A percentile compares a stretch with the other conserved stretches of the same genome.
Evolutionary conservation across 1,284 basidiomycete species (phyloP).

Genomic region (Meira miltonrushii): DNA sequence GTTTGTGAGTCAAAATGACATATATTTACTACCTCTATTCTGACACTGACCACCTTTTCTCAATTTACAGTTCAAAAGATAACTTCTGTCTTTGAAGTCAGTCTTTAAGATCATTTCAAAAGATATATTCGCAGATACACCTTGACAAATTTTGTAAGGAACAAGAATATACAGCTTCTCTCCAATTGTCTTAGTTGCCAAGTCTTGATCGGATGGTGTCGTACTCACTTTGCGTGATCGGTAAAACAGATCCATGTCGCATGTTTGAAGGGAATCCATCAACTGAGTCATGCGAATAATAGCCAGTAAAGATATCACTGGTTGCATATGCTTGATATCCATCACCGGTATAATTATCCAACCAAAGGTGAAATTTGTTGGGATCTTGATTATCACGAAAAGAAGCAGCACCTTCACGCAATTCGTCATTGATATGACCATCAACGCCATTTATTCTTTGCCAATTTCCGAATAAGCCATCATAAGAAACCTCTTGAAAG

Average conservation of each 20-base stretch:
- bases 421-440: constrained; percentile 7
- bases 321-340: constrained; percentile 14
- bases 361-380: constrained; percentile 11
- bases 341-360: constrained; percentile 15
- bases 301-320: constrained; percentile 4
- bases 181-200: too few relatives aligned
- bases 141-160: too few relatives aligned
- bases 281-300: background rate
- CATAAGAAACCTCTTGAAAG: constrained; percentile 9
- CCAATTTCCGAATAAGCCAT: constrained; percentile 12
- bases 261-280: constrained; percentile 18
- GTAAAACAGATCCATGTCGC: constrained; percentile 23
- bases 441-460: background rate
- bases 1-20: too few relatives aligned
- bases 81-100: too few relatives aligned
- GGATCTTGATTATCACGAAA: constrained; percentile 15
- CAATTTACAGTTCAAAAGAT: too few relatives aligned
- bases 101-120: too few relatives aligned
- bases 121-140: too few relatives aligned
- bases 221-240: constrained; percentile 26
- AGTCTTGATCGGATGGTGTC: background rate
- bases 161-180: too few relatives aligned
- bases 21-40: too few relatives aligned
- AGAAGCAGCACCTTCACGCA: constrained; percentile 14
- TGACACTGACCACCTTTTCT: too few relatives aligned